Evolutionary conservation across 2,329 filamentous ascomycete species (phyloP).

Genomic region (Sphaerulina vaccinii): DNA sequence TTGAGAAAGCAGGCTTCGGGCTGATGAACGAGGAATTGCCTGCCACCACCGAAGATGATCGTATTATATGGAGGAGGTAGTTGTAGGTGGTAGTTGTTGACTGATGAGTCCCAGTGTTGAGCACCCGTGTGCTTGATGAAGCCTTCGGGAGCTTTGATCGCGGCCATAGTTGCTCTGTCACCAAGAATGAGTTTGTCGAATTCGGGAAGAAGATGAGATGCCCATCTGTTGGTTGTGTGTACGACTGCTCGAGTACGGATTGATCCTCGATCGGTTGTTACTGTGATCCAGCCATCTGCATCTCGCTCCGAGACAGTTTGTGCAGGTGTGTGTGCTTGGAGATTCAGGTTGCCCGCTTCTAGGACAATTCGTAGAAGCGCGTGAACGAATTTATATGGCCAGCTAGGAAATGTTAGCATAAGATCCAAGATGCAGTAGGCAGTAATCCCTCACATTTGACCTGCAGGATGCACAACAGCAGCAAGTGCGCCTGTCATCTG

Average conservation of each 20-base stretch:
- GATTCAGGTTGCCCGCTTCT: conserved; percentile 23
- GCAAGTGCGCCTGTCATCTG: conserved; percentile 36
- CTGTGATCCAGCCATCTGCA: conserved; percentile 30
- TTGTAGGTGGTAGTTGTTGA: conserved; percentile 39
- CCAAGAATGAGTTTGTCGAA: conserved; percentile 27
- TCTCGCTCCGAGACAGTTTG: conserved; percentile 28
- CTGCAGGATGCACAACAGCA: conserved; percentile 34
- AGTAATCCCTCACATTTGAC: conserved; percentile 25
- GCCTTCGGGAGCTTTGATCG: conserved; percentile 34
- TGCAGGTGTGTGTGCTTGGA: conserved; percentile 34
- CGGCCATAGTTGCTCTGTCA: conserved; percentile 28
- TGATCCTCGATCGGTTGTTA: conserved; percentile 21
- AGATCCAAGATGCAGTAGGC: too few relatives aligned
- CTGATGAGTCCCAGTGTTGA: conserved; percentile 35
- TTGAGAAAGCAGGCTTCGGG: conserved; percentile 28
- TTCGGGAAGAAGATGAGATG: conserved; percentile 26
- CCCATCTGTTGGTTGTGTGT: conserved; percentile 29
- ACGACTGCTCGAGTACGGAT: conserved; percentile 23
- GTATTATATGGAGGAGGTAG: conserved; percentile 35
- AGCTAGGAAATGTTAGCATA: conserved; percentile 18
- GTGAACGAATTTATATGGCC: conserved; percentile 32
- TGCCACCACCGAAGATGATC: conserved; percentile 34
- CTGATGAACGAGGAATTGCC: conserved; percentile 30
- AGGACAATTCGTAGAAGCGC: conserved; percentile 26
- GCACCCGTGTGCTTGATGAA: conserved; percentile 36